These are phyloP conservation scores for Shiraia sp. DNA, from an alignment of 2,329 filamentous ascomycete genomes.

Conservation along the genomic window DNA sequence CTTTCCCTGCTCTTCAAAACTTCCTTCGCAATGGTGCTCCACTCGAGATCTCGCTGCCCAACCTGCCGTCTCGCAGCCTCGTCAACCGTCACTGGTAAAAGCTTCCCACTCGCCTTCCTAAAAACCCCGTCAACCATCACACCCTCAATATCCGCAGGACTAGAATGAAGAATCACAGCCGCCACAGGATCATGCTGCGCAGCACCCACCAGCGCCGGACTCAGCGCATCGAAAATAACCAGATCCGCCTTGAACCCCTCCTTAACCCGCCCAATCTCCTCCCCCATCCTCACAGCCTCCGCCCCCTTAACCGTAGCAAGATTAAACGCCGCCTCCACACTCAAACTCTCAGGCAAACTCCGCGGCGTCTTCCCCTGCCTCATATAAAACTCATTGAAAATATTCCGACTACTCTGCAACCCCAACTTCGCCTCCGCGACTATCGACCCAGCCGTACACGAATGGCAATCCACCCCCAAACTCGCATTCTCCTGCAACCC, in stretches of 20 bases:
- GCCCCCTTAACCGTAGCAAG: conserved; percentile 55
- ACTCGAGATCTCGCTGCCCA: conserved; percentile 23
- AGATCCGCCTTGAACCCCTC: conserved; percentile 55
- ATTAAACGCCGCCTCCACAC: conserved; percentile 53
- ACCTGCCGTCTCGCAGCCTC: conserved; percentile 16
- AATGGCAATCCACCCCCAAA: conserved; percentile 60
- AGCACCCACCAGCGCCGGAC: conserved; percentile 48
- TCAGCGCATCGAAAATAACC: conserved; percentile 51
- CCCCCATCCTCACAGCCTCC: conserved; percentile 47
- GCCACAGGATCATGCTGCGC: conserved; percentile 49
- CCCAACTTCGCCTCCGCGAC: conserved; percentile 56
- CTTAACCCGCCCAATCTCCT: conserved; percentile 51
- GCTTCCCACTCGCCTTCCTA: conserved; percentile 42
- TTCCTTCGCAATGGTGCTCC: conserved; percentile 36
- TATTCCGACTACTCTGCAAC: conserved; percentile 52
- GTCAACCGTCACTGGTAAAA: conserved; percentile 31
- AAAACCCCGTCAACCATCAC: conserved; percentile 51
- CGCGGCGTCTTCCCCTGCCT: conserved; percentile 50
- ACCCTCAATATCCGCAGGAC: conserved; percentile 47
- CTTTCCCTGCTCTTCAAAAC: conserved; percentile 30
- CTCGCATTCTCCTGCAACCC: conserved; percentile 47
- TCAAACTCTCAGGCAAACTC: conserved; percentile 51
- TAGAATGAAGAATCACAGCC: conserved; percentile 50
- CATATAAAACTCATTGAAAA: conserved; percentile 49
- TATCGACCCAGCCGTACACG: conserved; percentile 54